These are phyloP conservation scores for Cutaneotrichosporon sp. DNA, from an alignment of 1,284 basidiomycete species.

Conservation along the genomic window DNA sequence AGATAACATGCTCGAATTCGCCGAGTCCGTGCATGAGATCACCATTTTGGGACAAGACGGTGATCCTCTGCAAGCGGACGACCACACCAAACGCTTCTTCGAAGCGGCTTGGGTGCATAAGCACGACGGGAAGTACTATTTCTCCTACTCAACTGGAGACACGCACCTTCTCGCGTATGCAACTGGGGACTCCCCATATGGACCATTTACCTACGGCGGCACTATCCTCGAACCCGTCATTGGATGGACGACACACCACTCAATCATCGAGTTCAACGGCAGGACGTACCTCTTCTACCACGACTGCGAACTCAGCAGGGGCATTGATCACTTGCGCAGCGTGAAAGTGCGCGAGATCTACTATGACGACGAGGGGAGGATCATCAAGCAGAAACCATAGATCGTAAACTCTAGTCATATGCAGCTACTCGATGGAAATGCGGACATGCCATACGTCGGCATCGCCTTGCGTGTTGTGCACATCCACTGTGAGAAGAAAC, in stretches of 20 bases:
- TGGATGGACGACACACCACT: slow-evolving; percentile 41
- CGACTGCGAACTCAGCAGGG: slow-evolving; percentile 35
- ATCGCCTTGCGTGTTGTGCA: neutral
- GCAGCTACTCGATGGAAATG: neutral
- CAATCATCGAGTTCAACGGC: slow-evolving; percentile 31
- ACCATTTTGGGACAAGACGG: slow-evolving; percentile 26
- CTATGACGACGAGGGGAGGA: slow-evolving; percentile 24
- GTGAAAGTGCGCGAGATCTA: slow-evolving; percentile 31
- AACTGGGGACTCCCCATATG: slow-evolving; percentile 25
- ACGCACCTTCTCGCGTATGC: slow-evolving; percentile 37
- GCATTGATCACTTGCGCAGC: slow-evolving; percentile 33
- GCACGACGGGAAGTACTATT: slow-evolving; percentile 33
- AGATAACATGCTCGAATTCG: slow-evolving; percentile 31
- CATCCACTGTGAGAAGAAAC: neutral
- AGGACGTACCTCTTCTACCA: slow-evolving; percentile 40
- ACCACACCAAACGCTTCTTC: slow-evolving; percentile 41
- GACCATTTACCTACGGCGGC: slow-evolving; percentile 36
- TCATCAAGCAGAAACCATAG: slow-evolving; percentile 13
- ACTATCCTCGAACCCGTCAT: slow-evolving; percentile 34
- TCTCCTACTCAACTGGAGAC: slow-evolving; percentile 41
- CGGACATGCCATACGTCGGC: neutral
- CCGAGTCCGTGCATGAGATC: slow-evolving; percentile 25
- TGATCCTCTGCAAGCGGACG: slow-evolving; percentile 26
- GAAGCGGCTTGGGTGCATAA: slow-evolving; percentile 43
- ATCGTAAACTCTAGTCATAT: neutral